phyloP scores from a whole-genome alignment of 2,329 filamentous ascomycete genomes.

The Hymenoscyphus fraxineus region DNA sequence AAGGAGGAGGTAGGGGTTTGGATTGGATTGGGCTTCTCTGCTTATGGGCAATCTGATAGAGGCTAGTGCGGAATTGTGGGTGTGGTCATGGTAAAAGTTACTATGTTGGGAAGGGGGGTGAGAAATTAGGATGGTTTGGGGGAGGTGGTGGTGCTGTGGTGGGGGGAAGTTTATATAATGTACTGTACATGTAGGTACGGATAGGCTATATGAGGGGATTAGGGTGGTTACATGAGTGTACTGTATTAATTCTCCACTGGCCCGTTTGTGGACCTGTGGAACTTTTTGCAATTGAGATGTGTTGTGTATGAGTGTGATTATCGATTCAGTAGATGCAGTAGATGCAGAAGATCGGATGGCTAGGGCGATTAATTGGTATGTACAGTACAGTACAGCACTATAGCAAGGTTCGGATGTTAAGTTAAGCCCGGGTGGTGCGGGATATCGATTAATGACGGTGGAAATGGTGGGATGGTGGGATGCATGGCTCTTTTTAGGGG shows the following conservation, averaged over 20 bases:
- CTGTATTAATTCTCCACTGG: no score
- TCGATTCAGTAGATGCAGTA: no score
- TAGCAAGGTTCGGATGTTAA: background rate
- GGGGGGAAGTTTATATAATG: background rate
- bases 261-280: no score
- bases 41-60: background rate
- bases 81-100: background rate
- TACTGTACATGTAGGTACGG: background rate
- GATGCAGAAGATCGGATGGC: no score
- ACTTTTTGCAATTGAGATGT: no score
- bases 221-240: no score
- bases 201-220: no score
- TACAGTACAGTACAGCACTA: background rate
- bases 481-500: no score
- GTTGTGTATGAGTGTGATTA: no score
- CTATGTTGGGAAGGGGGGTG: background rate
- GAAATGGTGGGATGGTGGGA: no score
- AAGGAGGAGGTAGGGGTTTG: background rate
- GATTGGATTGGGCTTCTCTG: background rate
- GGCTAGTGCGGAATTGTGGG: background rate
- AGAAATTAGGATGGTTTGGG: background rate
- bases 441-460: no score
- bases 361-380: background rate
- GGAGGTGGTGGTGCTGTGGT: background rate
- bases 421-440: background rate